These are phyloP conservation scores for Fusarium coffeatum DNA, from an alignment of 2,329 filamentous ascomycete genomes.

Conservation along the genomic window DNA sequence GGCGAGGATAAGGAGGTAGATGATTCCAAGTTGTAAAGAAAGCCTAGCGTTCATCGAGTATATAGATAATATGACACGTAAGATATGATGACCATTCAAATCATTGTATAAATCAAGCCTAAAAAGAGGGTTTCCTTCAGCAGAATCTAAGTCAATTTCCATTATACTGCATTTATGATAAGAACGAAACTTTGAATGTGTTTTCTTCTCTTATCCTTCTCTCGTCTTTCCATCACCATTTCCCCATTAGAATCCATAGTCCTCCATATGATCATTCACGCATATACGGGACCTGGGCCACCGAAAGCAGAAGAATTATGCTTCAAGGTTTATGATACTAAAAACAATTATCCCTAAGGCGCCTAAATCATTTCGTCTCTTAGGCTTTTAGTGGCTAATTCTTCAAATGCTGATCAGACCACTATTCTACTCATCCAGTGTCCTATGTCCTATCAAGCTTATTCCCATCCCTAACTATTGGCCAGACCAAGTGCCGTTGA, in stretches of 20 bases:
- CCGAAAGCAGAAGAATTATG: no score
- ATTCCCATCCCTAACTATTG: not conserved
- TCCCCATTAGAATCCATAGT: no score
- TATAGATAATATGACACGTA: not conserved
- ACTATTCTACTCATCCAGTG: not conserved
- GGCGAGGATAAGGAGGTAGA: conserved; percentile 66
- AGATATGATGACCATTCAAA: not conserved
- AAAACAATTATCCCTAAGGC: not conserved
- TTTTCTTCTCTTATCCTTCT: no score
- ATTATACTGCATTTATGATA: no score
- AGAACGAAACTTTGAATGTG: no score
- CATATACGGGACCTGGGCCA: no score
- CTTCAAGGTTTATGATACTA: no score
- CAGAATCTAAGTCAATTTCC: no score
- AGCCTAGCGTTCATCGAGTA: not conserved
- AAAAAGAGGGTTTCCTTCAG: no score
- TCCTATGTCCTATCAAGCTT: not conserved
- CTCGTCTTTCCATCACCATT: no score
- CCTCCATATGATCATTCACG: no score
- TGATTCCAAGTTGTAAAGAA: conserved; percentile 50
- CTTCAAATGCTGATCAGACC: not conserved
- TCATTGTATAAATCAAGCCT: no score
- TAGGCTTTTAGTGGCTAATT: not conserved
- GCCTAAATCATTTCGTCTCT: not conserved
- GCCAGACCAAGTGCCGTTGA: not conserved